A percentile compares a stretch with the other conserved stretches of the same genome.
Conservation (phyloP, 148 eudicot genomes). For the Cornus florida region DNA sequence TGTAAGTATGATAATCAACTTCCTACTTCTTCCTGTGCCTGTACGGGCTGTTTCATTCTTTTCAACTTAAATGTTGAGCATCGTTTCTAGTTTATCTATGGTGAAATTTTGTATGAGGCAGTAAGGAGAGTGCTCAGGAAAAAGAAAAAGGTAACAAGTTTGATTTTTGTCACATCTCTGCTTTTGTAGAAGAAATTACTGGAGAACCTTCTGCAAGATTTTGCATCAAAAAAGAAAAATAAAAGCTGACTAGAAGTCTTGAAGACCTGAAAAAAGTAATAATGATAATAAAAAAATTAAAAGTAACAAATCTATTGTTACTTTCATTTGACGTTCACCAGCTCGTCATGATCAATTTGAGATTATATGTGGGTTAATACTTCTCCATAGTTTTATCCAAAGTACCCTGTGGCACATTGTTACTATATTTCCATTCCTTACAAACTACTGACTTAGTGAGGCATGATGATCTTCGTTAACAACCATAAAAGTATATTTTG, state of each 20-base stretch:
- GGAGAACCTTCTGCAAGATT: not conserved
- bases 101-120: not conserved
- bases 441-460: not conserved
- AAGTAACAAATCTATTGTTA: too few species aligned
- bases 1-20: conserved; percentile 44
- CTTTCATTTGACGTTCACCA: too few species aligned
- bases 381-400: too few species aligned
- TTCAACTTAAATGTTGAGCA: not conserved
- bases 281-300: too few species aligned
- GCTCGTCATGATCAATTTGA: too few species aligned
- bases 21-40: not conserved
- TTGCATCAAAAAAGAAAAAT: not conserved
- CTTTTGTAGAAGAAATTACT: not conserved
- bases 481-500: not conserved
- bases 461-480: not conserved
- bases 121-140: too few species aligned
- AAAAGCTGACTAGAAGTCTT: not conserved
- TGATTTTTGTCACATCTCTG: too few species aligned
- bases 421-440: not conserved
- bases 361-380: too few species aligned
- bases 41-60: not conserved
- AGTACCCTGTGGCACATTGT: not conserved
- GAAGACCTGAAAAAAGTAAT: not conserved
- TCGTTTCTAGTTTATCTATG: not conserved
- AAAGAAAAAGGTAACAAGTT: too few species aligned